phyloP scores from a whole-genome alignment of 2,329 filamentous ascomycete species.

The Pseudocercospora crystallina region DNA sequence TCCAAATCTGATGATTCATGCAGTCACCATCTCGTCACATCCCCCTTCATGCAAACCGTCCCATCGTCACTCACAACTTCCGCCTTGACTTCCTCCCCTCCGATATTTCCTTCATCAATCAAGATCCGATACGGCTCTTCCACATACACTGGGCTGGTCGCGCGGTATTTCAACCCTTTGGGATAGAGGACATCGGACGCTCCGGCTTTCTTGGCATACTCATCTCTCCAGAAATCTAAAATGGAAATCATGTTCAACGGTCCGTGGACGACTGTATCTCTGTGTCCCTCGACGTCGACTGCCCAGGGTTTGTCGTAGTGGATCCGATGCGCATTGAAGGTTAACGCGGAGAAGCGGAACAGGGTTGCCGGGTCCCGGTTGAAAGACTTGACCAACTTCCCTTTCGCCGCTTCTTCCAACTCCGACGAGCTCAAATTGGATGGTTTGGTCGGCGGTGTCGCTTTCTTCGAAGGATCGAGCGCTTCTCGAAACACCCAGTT shows the following conservation, averaged over 20 bases:
- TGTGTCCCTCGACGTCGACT: constrained; percentile 17
- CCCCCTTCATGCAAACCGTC: constrained; percentile 14
- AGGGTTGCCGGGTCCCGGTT: constrained; percentile 2
- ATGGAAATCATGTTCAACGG: constrained; percentile 16
- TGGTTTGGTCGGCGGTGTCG: constrained; percentile 7
- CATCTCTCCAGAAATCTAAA: constrained; percentile 19
- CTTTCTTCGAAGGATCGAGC: constrained; percentile 11
- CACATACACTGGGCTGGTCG: constrained; percentile 17
- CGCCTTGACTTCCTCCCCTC: constrained; percentile 4
- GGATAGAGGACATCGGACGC: constrained; percentile 9
- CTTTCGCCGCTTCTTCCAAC: constrained; percentile 1
- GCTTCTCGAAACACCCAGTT: constrained; percentile 20
- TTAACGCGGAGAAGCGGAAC: constrained; percentile 16
- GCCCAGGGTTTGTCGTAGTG: constrained; percentile 17
- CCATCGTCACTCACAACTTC: constrained; percentile 14
- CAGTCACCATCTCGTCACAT: constrained; percentile 3
- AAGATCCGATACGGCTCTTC: constrained; percentile 17
- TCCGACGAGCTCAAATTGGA: not conserved
- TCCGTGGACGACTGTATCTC: constrained; percentile 17
- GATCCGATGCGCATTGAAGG: constrained; percentile 19
- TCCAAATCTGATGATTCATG: not conserved
- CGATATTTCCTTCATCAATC: constrained; percentile 8
- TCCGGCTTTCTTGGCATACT: not conserved
- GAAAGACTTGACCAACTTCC: constrained; percentile 8
- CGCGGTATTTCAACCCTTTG: constrained; percentile 15